Evolutionary conservation across 1,284 basidiomycete species (phyloP).

Genomic region (Grifola frondosa): DNA sequence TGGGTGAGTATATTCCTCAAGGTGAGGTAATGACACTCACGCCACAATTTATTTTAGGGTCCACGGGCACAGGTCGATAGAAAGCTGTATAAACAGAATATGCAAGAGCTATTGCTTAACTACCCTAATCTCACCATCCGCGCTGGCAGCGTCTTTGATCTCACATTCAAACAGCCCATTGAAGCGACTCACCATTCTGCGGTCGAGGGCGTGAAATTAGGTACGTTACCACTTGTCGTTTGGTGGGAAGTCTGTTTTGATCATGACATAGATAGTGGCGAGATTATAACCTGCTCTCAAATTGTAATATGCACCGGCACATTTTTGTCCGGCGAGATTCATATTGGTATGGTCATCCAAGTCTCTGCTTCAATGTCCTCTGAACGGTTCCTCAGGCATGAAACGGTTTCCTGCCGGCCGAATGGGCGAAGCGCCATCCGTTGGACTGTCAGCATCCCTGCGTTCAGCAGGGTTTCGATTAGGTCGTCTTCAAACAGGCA

Average conservation of each 20-base stretch:
- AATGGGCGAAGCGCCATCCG: constrained; percentile 71
- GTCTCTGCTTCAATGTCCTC: not conserved
- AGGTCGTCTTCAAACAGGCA: constrained; percentile 86
- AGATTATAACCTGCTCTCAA: constrained; percentile 73
- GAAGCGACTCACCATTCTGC: constrained; percentile 27
- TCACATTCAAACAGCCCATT: constrained; percentile 59
- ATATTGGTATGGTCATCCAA: constrained; percentile 60
- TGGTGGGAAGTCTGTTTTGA: no score
- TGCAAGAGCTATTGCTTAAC: constrained; percentile 67
- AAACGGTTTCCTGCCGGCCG: constrained; percentile 83
- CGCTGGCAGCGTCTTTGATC: constrained; percentile 77
- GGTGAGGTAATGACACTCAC: not conserved
- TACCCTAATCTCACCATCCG: constrained; percentile 72
- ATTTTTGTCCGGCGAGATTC: constrained; percentile 86
- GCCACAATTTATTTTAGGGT: constrained; percentile 60
- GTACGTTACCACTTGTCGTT: constrained; percentile 39
- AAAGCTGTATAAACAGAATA: constrained; percentile 76
- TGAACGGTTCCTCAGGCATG: constrained; percentile 47
- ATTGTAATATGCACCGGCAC: constrained; percentile 90
- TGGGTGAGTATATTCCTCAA: constrained; percentile 52
- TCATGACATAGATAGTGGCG: constrained; percentile 62
- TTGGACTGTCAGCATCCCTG: constrained; percentile 76
- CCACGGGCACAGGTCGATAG: constrained; percentile 88
- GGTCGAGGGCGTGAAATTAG: constrained; percentile 69
- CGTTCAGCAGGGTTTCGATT: constrained; percentile 76